phyloP scores from a whole-genome alignment of 1,139 yeast species.

The Zygosaccharomyces sapae region DNA sequence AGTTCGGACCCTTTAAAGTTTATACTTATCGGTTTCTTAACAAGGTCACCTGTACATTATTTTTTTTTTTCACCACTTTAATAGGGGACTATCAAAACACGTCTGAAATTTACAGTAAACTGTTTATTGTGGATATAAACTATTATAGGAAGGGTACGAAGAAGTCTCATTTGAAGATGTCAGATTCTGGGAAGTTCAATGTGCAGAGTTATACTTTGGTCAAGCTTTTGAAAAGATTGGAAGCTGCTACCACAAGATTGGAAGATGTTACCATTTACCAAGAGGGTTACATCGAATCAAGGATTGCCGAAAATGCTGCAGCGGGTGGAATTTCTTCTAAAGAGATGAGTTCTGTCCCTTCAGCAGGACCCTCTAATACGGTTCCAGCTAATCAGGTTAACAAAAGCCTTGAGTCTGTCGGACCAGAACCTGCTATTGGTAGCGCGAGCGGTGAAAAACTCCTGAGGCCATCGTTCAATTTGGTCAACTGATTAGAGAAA shows the following conservation, averaged over 20 bases:
- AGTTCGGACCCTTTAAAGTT: background rate
- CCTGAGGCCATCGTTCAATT: conserved; percentile 48
- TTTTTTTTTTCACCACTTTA: conserved; percentile 1
- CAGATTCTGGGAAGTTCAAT: conserved; percentile 55
- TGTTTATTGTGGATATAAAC: background rate
- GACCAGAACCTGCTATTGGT: conserved; percentile 5
- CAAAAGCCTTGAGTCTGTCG: conserved; percentile 36
- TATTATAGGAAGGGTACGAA: background rate
- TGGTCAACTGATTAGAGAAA: conserved; percentile 49
- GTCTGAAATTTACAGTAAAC: background rate
- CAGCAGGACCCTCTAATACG: conserved; percentile 24
- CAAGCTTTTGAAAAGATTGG: conserved; percentile 76
- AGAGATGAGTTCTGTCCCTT: conserved; percentile 3
- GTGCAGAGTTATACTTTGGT: conserved; percentile 79
- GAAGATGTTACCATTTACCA: conserved; percentile 85
- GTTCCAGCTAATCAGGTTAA: conserved; percentile 28
- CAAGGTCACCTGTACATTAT: background rate
- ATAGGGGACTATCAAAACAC: conserved; percentile 5
- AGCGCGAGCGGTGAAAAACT: background rate
- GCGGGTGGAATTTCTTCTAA: conserved; percentile 8
- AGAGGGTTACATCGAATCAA: conserved; percentile 43
- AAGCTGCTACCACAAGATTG: conserved; percentile 87
- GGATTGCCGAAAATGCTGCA: conserved; percentile 23
- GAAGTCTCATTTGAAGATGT: conserved; percentile 22
- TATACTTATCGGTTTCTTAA: background rate